Percentiles rank a stretch among this genome's conserved stretches.
phyloP scores from a whole-genome alignment of 805 yeast species.

The Hanseniaspora meyeri region DNA sequence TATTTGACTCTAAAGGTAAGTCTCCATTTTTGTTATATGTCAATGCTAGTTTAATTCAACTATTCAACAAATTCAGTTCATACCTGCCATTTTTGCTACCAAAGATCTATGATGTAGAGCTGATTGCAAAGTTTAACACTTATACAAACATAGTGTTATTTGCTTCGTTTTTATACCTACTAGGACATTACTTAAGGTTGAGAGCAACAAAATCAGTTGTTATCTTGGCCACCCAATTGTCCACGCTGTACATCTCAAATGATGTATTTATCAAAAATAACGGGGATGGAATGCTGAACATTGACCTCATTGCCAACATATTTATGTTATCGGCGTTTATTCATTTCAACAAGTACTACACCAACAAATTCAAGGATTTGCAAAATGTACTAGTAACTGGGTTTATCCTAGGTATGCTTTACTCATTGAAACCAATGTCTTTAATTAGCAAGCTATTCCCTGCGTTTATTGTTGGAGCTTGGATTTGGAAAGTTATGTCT shows the following conservation, averaged over 20 bases:
- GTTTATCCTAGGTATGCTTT: neutral
- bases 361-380: neutral
- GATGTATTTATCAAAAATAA: neutral
- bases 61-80: neutral
- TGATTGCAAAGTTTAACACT: neutral
- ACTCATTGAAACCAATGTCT: slow-evolving; percentile 3
- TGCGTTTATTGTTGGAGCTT: neutral
- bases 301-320: neutral
- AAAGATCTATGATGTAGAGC: neutral
- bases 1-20: slow-evolving; percentile 7
- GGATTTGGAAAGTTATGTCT: slow-evolving; percentile 7
- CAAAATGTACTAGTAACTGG: neutral
- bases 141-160: neutral
- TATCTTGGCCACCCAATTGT: neutral
- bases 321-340: neutral
- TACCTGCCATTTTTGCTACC: neutral
- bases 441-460: neutral
- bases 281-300: neutral
- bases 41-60: neutral
- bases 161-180: neutral
- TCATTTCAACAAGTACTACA: neutral
- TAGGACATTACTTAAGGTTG: slow-evolving; percentile 1
- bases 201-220: neutral
- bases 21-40: slow-evolving; percentile 6
- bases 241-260: neutral